Evolutionary conservation across 768 basidiomycete species (phyloP).

Genomic region (Tulasnella sp.): DNA sequence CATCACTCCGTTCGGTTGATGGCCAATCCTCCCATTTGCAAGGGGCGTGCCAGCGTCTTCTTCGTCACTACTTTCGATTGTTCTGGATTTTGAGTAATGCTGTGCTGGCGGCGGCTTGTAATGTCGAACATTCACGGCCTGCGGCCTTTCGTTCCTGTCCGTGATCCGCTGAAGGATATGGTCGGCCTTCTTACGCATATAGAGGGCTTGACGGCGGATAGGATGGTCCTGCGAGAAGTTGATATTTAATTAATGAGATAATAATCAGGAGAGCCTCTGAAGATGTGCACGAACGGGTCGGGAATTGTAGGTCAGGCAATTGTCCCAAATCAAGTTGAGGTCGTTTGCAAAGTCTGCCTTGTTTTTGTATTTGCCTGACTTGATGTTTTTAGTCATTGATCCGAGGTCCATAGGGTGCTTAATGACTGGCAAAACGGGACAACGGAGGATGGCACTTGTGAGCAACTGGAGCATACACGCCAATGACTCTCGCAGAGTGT

Average conservation of each 20-base stretch:
- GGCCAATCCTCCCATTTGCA: neutral
- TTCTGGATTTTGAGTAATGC: constrained; percentile 26
- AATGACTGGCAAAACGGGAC: constrained; percentile 59
- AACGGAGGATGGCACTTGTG: neutral
- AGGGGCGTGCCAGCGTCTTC: constrained; percentile 15
- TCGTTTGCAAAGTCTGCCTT: constrained; percentile 93
- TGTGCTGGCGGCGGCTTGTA: constrained; percentile 25
- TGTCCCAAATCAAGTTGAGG: constrained; percentile 94
- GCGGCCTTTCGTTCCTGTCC: constrained; percentile 70
- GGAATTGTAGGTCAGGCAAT: constrained; percentile 90
- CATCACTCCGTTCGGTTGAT: constrained; percentile 18
- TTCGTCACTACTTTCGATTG: constrained; percentile 27
- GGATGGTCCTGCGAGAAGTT: constrained; percentile 66
- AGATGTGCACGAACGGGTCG: constrained; percentile 59
- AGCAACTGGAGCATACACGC: constrained; percentile 7
- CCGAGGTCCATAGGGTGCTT: constrained; percentile 92
- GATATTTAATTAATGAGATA: constrained; percentile 1
- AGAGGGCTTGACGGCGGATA: constrained; percentile 72
- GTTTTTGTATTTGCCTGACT: constrained; percentile 84
- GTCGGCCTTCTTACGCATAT: constrained; percentile 80
- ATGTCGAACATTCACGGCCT: constrained; percentile 32
- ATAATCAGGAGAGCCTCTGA: neutral
- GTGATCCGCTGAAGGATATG: constrained; percentile 82
- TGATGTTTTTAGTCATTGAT: constrained; percentile 91
- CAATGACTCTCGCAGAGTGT: constrained; percentile 6